Base-by-base conservation (phyloP, 345 rosid genomes). In the Aquilaria yunnanensis region DNA sequence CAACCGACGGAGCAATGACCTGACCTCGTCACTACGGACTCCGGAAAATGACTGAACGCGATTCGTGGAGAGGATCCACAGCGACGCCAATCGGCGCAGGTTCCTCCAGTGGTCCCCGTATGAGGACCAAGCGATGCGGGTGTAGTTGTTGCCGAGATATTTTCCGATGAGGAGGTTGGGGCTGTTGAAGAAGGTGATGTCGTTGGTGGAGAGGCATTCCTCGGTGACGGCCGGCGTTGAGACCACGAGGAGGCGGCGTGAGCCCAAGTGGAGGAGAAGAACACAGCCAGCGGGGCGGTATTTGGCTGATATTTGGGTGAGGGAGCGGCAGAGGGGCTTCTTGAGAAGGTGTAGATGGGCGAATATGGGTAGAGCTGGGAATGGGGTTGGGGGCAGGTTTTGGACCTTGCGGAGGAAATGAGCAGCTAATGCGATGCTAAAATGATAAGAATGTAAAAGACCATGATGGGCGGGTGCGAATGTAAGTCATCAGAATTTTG, bases 171-270 rank as follows among this genome's bases (percentile, higher is more conserved):
- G 12, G 47, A 77, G 54, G 32, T 57, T 58, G 5, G 91, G 91
- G 1, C 81, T 72, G 70, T 75, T 75, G 0, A 88, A 78, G 32
- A 85, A 64, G 32, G 75, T 29, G 14, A 80, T 46, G 72, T 80
- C 90, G 52, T 80, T 82, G 59, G 72, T 76, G 34, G 85, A 68
- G 70, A 85, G 72, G 66, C 83, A 80, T 71, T 85, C 83, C 32
- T 68, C 78, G 23, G 62, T 56, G 16, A 61, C 57, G 13, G 53
- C 1, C 5, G 53, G 53, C 14, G 53, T 12, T 50, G 53, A 50
- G 13, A 50, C 14, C 1, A 50, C 53, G 13, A 50, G 56, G 4
- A 29, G 13, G 2, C 32, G 33, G 56, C 56, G 56, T 9, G 11
- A 54, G 31, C 33, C 56, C 4, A 54, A 54, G 11, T 12, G 31